Evolutionary conservation across 2,329 filamentous ascomycete genomes (phyloP), one percentile per base, ranked within the genome.

Genomic region (Pyricularia grisea): DNA sequence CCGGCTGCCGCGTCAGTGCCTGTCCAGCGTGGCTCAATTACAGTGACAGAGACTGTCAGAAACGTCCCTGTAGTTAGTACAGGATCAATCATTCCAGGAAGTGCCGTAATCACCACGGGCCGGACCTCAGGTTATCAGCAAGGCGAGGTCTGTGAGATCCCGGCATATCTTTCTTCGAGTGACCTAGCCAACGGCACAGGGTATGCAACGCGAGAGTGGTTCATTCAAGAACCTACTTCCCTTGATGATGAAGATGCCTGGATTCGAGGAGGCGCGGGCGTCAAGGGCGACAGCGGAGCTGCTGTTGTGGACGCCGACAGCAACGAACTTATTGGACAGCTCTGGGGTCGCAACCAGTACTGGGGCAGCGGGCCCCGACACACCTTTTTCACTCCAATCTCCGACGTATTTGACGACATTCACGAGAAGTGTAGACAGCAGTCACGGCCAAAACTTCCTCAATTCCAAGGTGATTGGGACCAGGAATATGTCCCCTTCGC

Each of bases 191-290:
- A 82, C 64, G 79, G 79, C 4, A 82, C 81, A 0, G 75, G 76
- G 2, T 81, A 79, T 68, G 77, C 78, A 2, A 82, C 81, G 4
- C 75, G 81, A 6, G 81, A 83, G 72, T 83, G 81, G 81, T 83
- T 79, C 68, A 74, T 83, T 25, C 81, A 83, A 71, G 79, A 81
- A 70, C 77, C 78, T 1, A 75, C 25, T 1, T 71, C 75, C 0
- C 74, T 73, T n/a, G 79, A 80, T 11, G 72, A 81, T 63, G 80
- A 81, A 58, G 78, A 82, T 14, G 76, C 73, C 11, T 83, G 81
- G 81, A 82, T 83, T 67, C 76, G 79, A 2, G 80, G 81, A 3
- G 81, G 81, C 31, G 81, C 83, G 12, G 81, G 81, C 20, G 79
- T 82, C 9, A 75, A 77, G 65, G 81, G 81, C 11, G 81, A 83